These are phyloP conservation scores for Rhododendron henanense DNA, from an alignment of 148 eudicot genomes.

Conservation along the genomic window DNA sequence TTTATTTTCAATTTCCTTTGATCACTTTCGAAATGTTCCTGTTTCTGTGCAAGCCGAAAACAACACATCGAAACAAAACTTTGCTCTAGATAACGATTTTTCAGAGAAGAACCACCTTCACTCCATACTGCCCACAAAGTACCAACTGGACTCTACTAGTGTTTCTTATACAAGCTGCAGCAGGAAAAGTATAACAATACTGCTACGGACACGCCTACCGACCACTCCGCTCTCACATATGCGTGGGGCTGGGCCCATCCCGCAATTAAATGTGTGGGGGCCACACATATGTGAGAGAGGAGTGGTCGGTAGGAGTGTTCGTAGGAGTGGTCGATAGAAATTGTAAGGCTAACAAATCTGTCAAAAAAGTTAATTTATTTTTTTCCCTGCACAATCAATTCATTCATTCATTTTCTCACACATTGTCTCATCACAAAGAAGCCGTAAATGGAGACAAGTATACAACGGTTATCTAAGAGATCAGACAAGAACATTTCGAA, in stretches of 20 bases:
- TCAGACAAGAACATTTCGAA: not conserved
- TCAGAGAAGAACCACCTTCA: not conserved
- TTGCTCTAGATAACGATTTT: not conserved
- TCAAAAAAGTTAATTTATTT: not conserved
- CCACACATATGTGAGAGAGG: no score
- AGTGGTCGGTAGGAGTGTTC: no score
- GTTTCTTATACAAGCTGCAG: not conserved
- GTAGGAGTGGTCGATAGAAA: no score
- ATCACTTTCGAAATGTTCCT: not conserved
- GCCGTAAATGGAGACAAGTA: not conserved
- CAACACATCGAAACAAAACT: not conserved
- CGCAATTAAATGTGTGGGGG: no score
- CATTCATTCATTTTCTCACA: not conserved
- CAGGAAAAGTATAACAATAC: no score
- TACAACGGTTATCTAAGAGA: not conserved
- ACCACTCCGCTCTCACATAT: no score
- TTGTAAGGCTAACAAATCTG: no score
- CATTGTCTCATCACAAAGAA: not conserved
- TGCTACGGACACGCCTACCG: no score
- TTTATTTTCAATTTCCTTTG: not conserved
- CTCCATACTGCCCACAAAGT: not conserved
- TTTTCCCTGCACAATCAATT: not conserved
- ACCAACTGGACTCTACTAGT: not conserved
- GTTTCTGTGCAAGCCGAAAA: not conserved
- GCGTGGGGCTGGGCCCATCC: no score